Percentiles rank a stretch among this genome's conserved stretches.
These are phyloP conservation scores for Apiospora kogelbergensis DNA, from an alignment of 2,329 filamentous ascomycete genomes.

Conservation along the genomic window DNA sequence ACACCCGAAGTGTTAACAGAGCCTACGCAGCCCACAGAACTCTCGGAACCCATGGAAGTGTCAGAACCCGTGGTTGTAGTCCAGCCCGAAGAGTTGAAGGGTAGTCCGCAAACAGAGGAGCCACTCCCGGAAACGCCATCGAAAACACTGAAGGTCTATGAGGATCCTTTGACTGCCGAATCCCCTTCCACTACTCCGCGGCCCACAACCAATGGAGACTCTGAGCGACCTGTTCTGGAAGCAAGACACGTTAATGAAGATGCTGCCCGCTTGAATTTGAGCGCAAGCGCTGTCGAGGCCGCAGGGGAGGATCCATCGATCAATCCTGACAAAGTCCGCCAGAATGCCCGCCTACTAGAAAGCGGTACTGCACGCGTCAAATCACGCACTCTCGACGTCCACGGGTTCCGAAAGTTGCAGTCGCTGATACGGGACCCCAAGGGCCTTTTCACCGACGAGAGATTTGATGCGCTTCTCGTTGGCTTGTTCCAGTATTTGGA, in stretches of 20 bases:
- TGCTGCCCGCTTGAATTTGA: constrained; percentile 33
- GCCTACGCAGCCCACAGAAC: background rate
- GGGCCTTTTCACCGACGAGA: constrained; percentile 63
- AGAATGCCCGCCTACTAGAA: constrained; percentile 63
- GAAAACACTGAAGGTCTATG: constrained; percentile 56
- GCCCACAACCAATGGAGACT: constrained; percentile 38
- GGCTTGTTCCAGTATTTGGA: constrained; percentile 74
- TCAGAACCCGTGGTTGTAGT: background rate
- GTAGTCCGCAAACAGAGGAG: constrained; percentile 7
- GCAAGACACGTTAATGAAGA: constrained; percentile 62
- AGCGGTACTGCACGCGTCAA: constrained; percentile 75
- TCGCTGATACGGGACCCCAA: constrained; percentile 68
- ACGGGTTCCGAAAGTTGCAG: constrained; percentile 78
- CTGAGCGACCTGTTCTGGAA: constrained; percentile 50
- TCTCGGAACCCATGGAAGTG: background rate
- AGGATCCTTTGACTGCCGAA: constrained; percentile 58
- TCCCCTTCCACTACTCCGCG: constrained; percentile 41
- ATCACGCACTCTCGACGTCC: constrained; percentile 71
- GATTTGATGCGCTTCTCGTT: constrained; percentile 65
- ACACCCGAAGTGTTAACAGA: background rate
- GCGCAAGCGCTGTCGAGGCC: constrained; percentile 18
- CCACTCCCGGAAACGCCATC: constrained; percentile 28
- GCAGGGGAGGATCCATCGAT: constrained; percentile 11
- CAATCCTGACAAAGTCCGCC: constrained; percentile 52
- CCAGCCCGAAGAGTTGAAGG: constrained; percentile 11